Base-by-base conservation (phyloP, 257 asterid genomes). In the Euphrasia confusa region DNA sequence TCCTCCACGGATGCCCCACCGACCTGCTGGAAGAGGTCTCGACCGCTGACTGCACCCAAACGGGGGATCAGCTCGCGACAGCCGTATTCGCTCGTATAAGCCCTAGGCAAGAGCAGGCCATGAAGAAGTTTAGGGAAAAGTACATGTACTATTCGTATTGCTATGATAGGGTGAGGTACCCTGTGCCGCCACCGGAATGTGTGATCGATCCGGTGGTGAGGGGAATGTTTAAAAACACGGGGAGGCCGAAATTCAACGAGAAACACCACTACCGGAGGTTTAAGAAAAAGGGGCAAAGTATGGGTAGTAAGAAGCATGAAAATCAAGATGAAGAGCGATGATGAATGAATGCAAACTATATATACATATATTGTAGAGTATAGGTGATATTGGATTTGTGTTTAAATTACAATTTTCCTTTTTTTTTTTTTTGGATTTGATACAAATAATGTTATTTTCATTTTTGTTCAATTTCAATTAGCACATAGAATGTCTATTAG, bases 141-240 rank as follows among this genome's bases (percentile, higher is more conserved):
- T 72, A 83, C 27, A 78, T 88, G 87, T 91, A 91, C 15, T 91
- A 91, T 35, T 84, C 96, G 0, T 86, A 91, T 59, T 91, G 98
- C 35, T 81, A 88, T 1, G 96, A 91, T 49, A 69, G 65, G 0
- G 0, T 86, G 5, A 83, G 98, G 59, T 91, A 91, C 45, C 60
- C 83, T 0, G 59, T 71, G 39, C 80, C 95, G 15, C 88, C 75
- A 14, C 71, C 95, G 3, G 98, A 91, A 60, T 91, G 98, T 52
- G 89, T 72, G 7, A 39, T 84, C 10, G 93, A 91, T 64, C 87
- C 81, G 15, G 44, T 14, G 60, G 81, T 72, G 15, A 71, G 80
- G 60, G 70, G 39, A 9, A 56, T 6, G 28, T 88, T 86, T 55
- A 88, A 86, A 68, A 86, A 81, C 14, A 83, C 87, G 0, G 98